Evolutionary conservation across 116 monocot genomes (phyloP), one percentile per base, ranked within the genome.

Genomic region (Iris pallida): DNA sequence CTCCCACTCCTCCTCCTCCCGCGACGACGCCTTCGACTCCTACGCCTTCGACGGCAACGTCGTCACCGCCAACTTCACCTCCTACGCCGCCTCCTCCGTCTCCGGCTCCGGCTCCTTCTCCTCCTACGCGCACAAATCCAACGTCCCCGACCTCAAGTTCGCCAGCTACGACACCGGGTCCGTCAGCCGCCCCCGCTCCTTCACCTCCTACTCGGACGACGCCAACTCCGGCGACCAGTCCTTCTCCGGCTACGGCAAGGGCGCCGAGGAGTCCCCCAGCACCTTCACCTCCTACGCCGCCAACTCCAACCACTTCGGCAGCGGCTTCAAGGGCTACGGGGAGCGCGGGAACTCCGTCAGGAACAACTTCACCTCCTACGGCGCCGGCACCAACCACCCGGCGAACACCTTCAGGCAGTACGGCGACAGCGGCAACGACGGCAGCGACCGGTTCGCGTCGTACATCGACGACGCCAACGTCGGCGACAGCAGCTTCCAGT

Each of bases 181-280:
- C 30, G 43, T 8, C 71, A 16, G n/a, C 55, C 15, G 15, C 62
- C 44, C 14, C 45, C 41, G 64, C 1, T 53, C 44, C 48, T 76
- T 76, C 68, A 63, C 67, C 6, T 62, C 66, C 51, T 76, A 72
- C 30, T 72, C 76, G 1, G 55, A 57, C 5, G 47, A 53, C 48
- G 48, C 66, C 20, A 75, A 75, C 75, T 17, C 78, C 20, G 67
- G 66, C 13, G n/a, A 55, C 57, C 73, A 84, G 53, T 54, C 61
- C 17, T 84, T 80, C 77, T 67, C 76, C 45, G 70, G 84, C 11
- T 84, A 84, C 60, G 53, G 70, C 62, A 80, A 70, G n/a, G 58
- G 73, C 67, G 68, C 68, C 20, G 63, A 76, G 59, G 67, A 55
- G 56, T 44, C 51, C 0, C 16, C 55, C 15, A 16, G 52, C 12